These are phyloP conservation scores for Biscogniauxia marginata DNA, from an alignment of 2,329 filamentous ascomycete genomes.

Conservation along the genomic window DNA sequence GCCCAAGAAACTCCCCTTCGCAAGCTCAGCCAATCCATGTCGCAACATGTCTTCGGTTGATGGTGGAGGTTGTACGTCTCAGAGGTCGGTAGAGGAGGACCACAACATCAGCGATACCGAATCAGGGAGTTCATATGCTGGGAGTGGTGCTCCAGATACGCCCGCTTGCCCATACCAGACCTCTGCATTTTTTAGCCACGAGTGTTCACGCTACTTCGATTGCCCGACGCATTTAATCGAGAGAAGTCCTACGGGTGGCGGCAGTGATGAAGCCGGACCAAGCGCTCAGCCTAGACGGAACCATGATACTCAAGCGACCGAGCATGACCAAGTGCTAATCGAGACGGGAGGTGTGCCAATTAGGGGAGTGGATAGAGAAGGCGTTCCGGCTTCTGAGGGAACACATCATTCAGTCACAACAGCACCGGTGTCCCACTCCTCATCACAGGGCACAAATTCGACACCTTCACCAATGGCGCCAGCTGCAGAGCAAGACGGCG, in stretches of 20 bases:
- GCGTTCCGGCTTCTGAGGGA: background rate
- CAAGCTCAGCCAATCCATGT: background rate
- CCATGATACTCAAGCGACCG: background rate
- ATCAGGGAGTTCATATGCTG: slow-evolving; percentile 40
- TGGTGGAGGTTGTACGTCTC: background rate
- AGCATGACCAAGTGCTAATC: background rate
- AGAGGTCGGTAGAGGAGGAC: slow-evolving; percentile 3
- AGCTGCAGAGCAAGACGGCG: background rate
- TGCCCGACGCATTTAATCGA: slow-evolving; percentile 47
- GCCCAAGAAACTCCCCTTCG: background rate
- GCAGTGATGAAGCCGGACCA: slow-evolving; percentile 4
- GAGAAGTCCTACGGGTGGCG: slow-evolving; percentile 29
- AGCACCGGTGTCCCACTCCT: too few relatives aligned
- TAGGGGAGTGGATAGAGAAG: too few relatives aligned
- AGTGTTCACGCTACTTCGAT: slow-evolving; percentile 49
- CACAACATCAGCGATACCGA: slow-evolving; percentile 18
- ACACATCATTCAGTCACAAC: background rate
- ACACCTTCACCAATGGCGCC: background rate
- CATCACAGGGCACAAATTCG: background rate
- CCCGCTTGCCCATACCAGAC: slow-evolving; percentile 40
- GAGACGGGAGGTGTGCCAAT: background rate
- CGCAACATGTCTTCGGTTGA: slow-evolving; percentile 15
- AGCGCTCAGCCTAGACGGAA: background rate
- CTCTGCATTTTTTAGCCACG: slow-evolving; percentile 38
- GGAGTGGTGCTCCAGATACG: slow-evolving; percentile 31